Base-by-base conservation (phyloP, 441 rosid genomes). In the Aquilaria agallochum region DNA sequence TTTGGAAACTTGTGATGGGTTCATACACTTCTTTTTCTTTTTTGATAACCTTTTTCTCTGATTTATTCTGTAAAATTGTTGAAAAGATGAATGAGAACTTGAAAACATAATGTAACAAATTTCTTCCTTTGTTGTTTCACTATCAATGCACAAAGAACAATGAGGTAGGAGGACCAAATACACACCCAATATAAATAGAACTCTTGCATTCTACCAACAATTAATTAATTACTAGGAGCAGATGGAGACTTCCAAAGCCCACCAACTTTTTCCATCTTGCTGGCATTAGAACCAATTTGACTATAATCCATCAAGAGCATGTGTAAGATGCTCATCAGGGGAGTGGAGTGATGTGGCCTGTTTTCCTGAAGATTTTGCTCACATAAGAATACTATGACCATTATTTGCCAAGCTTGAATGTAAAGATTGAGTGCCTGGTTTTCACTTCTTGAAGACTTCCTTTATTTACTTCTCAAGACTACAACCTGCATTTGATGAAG, bases 401-500 rank as follows among this genome's bases (percentile, higher is more conserved):
- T 92, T 92, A 85, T 83, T 85, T 32, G 63, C 68, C 67, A 65
- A 45, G 69, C 63, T 69, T 34, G 81, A 78, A 72, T 7, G 9
- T 3, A 50, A 30, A 63, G 72, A 56, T 63, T 74, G 66, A 66
- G 60, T 55, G 36, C 53, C 76, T 70, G 69, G 57, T 66, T 57
- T 75, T 70, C 56, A 70, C 40, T 59, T 67, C 78, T 49, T 68
- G 72, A 78, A 72, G 76, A 83, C 84, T 76, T 76, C 72, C 80
- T 66, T 86, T 92, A 87, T 86, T 92, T 92, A 10, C 56, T 62
- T 62, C 73, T 60, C 72, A 1, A 77, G 74, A 85, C 77, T 77
- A 76, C 73, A 78, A 84, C 77, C 89, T 86, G 80, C 49, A 64
- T 69, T 14, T 9, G 42, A 36, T 36, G 42, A 36, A 36, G 7